phyloP scores from a whole-genome alignment of 306 rosid species.

The Cucumis hystrix region DNA sequence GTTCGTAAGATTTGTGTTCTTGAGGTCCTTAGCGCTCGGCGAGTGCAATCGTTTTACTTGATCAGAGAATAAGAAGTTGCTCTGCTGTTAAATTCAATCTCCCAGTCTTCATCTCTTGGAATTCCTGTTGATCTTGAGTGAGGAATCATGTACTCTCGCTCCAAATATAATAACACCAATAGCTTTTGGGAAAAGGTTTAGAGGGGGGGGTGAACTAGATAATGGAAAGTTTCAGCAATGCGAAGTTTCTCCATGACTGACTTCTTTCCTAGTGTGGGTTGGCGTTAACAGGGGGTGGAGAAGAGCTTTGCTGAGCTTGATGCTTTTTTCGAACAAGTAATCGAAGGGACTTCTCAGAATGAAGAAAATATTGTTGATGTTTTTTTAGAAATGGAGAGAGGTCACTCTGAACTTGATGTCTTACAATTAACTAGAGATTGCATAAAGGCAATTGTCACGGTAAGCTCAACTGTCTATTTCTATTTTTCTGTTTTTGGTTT shows the following conservation, averaged over 20 bases:
- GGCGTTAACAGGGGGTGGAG: not conserved
- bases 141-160: not conserved
- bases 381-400: not conserved
- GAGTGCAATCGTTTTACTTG: constrained; percentile 17
- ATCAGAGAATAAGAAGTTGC: constrained; percentile 24
- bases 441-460: constrained; percentile 29
- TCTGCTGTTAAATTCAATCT: not conserved
- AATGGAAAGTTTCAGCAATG: not conserved
- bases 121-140: constrained; percentile 10
- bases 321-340: not conserved
- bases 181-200: constrained; percentile 27
- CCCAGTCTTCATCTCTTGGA: not conserved
- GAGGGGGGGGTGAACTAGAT: not conserved
- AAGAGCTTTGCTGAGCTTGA: not conserved
- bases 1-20: not conserved
- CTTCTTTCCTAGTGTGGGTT: not conserved
- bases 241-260: constrained; percentile 18
- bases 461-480: not conserved
- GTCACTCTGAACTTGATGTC: not conserved
- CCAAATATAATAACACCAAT: constrained; percentile 8
- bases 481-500: no score
- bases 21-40: constrained; percentile 19
- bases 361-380: constrained; percentile 1
- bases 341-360: not conserved
- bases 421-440: not conserved